Base-by-base conservation (phyloP, 257 asterid species). In the Lycium barbarum region DNA sequence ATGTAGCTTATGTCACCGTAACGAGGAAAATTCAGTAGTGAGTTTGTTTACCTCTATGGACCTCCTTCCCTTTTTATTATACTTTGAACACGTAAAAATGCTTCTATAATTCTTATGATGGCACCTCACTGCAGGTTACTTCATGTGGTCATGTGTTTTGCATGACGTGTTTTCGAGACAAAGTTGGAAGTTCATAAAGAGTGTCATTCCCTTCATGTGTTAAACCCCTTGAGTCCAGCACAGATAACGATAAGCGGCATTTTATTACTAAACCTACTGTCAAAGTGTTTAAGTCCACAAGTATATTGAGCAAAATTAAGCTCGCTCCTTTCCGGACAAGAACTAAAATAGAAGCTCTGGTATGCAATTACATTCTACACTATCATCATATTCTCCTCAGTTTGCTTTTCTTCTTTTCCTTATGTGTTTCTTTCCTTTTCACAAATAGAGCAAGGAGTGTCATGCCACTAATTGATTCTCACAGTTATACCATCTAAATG, bases 321-420 rank as follows among this genome's bases (percentile, higher is more conserved):
- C 91, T 91, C 22, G 86, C 88, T 63, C 87, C 89, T 83, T 95
- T 93, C 87, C 95, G 90, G 91, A 90, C 97, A 35, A 93, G 98
- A 83, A 95, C 98, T 74, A 95, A 95, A 90, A 94, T 95, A 86
- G 99, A 94, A 84, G 98, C 98, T 67, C 85, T 94, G 97, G 99
- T 94, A 92, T 85, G 94, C 88, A 70, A 70, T 40, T 38, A 22
- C 9, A 18, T 70, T 70, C 49, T 70, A 15, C 1, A 0, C 33
- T 68, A 7, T 70, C 79, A 38, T 1, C 54, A 40, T 38, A 70
- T 38, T 40, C 79, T 70, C 33, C 33, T 38, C 33, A 2, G 55
- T 71, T 40, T 40, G 15, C 79, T 40, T 72, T n/a, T 70, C 36
- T 72, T 72, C 14, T 26, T 26, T 26, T 87, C 81, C 93, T 66